Evolutionary conservation across 306 rosid genomes (phyloP).

Genomic region (Rubus idaeus): DNA sequence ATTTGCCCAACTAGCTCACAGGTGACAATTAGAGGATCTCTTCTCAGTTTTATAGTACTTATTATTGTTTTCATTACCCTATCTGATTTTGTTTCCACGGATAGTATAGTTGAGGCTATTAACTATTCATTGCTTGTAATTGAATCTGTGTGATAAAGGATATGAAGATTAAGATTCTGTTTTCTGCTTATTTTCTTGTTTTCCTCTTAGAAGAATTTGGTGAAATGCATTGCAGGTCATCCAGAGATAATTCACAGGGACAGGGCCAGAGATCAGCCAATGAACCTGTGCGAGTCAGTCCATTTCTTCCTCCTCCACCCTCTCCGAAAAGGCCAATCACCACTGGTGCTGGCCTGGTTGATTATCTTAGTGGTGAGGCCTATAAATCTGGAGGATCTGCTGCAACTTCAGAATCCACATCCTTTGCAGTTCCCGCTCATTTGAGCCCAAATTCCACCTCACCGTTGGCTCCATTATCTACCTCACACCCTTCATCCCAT

Average conservation of each 20-base stretch:
- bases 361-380: constrained; percentile 88
- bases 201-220: neutral
- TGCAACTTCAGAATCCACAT: constrained; percentile 41
- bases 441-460: constrained; percentile 45
- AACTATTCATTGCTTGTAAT: neutral
- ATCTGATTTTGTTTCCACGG: neutral
- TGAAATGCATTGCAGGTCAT: constrained; percentile 55
- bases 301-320: constrained; percentile 85
- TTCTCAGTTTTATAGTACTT: neutral
- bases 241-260: constrained; percentile 50
- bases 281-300: constrained; percentile 42
- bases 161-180: constrained; percentile 16
- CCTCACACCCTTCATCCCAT: constrained; percentile 42
- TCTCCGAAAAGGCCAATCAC: constrained; percentile 63
- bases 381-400: constrained; percentile 58
- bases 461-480: constrained; percentile 35
- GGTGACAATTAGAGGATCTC: constrained; percentile 40
- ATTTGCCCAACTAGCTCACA: constrained; percentile 76
- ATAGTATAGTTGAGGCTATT: neutral
- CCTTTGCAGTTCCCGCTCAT: constrained; percentile 40
- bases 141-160: neutral
- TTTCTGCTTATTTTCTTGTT: neutral
- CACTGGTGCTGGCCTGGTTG: constrained; percentile 56
- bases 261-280: constrained; percentile 55
- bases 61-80: neutral